Evolutionary conservation across 192 early-diverging fungal species (phyloP), one percentile per base, ranked within the genome.

Genomic region (Coemansia asiatica): DNA sequence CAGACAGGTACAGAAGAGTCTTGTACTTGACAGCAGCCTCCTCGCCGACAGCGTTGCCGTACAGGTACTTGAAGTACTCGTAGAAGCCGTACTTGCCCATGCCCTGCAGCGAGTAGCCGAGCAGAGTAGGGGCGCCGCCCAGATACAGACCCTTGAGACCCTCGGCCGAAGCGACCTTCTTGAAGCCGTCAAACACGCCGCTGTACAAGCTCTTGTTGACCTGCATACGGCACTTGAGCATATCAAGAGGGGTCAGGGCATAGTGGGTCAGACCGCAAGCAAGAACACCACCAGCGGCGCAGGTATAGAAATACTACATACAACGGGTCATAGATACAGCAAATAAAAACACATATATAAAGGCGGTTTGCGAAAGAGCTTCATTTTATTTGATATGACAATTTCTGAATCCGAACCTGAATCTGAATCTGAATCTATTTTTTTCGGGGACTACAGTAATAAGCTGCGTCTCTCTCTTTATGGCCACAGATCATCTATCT

Each of bases 21-120:
- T 89, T 86, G 85, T 93, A 89, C 75, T 91, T 87, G 28, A 82
- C 71, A 13, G 92, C 87, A 69, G 74, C 75, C 82, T 94, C 85
- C 57, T 88, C 88, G 63, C 89, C 89, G 38, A 76, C 87, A 9
- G 85, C 9, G 38, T 76, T 70, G 53, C 83, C 68, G 65, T 89
- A 92, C 62, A 81, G 74, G 77, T 90, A 86, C 81, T 95, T 95
- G 86, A 93, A 95, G 66, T 89, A 71, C 79, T 95, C 94, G 82
- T 94, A 94, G 56, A 92, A 87, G 25, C 94, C 94, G 79, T 92
- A 95, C 83, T 95, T 95, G 84, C 89, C 86, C 67, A 86, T 81
- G 67, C 92, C 92, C 80, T 94, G 92, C 55, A 88, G 64, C 48
- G 90, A 92, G 83, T 95, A 95, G 19, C 94, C 94, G 38, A 92